A percentile compares a stretch with the other conserved stretches of the same genome.
Evolutionary conservation across 441 rosid species (phyloP).

Genomic region (Jatropha multifida): DNA sequence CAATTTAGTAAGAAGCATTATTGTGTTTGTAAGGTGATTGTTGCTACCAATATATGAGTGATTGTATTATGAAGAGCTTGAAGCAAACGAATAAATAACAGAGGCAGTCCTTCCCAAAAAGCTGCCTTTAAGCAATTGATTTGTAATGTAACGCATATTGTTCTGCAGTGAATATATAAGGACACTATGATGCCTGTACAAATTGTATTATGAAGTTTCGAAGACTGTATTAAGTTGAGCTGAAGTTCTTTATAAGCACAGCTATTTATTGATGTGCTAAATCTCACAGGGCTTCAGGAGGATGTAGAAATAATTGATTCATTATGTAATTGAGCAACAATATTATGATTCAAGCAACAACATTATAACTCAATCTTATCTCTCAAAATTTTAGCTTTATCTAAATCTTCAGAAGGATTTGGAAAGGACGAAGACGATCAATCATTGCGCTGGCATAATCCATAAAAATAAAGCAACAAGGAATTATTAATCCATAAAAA

Average conservation of each 20-base stretch:
- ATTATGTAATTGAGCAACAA: not conserved
- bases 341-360: not conserved
- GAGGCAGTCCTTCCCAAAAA: slow-evolving; percentile 28
- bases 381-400: not conserved
- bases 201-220: not conserved
- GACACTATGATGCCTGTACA: slow-evolving; percentile 5
- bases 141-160: slow-evolving; percentile 22
- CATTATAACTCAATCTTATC: not conserved
- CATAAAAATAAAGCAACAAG: too few species aligned
- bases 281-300: not conserved
- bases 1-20: slow-evolving; percentile 14
- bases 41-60: slow-evolving; percentile 29
- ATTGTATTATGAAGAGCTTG: slow-evolving; percentile 21
- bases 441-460: too few species aligned
- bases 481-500: too few species aligned
- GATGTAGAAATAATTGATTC: not conserved
- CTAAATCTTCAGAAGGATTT: not conserved
- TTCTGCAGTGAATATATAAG: slow-evolving; percentile 9
- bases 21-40: slow-evolving; percentile 24
- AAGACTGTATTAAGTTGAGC: not conserved
- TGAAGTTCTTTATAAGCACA: not conserved
- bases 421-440: too few species aligned
- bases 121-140: slow-evolving; percentile 22
- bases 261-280: not conserved
- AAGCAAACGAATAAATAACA: slow-evolving; percentile 26